Conservation (phyloP, 1,139 yeast species). For the Debaryomycetaceae sp. region DNA sequence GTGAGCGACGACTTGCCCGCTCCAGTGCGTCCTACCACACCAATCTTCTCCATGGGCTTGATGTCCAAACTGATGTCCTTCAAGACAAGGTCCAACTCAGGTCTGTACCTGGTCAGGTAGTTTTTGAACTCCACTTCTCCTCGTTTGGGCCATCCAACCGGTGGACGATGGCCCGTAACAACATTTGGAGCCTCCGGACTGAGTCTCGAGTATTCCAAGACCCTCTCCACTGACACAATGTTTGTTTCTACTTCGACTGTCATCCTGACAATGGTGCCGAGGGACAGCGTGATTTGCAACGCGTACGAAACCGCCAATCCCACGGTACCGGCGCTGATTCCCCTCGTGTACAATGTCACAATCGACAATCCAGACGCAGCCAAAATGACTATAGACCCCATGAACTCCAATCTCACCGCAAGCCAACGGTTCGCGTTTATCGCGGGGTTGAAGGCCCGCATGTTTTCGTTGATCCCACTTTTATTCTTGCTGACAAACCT, state of each 20-base stretch:
- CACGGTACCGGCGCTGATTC: slow-evolving; percentile 61
- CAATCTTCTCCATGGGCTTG: slow-evolving; percentile 62
- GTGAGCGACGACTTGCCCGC: slow-evolving; percentile 78
- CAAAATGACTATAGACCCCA: slow-evolving; percentile 63
- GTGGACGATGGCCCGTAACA: slow-evolving; percentile 12
- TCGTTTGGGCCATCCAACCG: slow-evolving; percentile 54
- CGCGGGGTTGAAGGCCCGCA: slow-evolving; percentile 55
- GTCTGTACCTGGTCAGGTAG: slow-evolving; percentile 56
- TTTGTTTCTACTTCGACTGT: slow-evolving; percentile 73
- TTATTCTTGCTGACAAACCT: slow-evolving; percentile 54
- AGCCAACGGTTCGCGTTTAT: slow-evolving; percentile 70
- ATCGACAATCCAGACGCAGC: slow-evolving; percentile 55
- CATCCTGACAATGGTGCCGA: slow-evolving; percentile 59
- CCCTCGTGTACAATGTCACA: slow-evolving; percentile 17
- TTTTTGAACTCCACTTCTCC: slow-evolving; percentile 56
- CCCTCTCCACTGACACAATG: slow-evolving; percentile 72
- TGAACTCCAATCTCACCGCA: slow-evolving; percentile 60
- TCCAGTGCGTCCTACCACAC: slow-evolving; percentile 85
- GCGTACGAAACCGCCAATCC: slow-evolving; percentile 76
- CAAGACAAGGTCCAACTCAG: slow-evolving; percentile 50
- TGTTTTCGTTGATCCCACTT: slow-evolving; percentile 58
- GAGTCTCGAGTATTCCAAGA: slow-evolving; percentile 64
- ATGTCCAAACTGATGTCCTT: slow-evolving; percentile 48
- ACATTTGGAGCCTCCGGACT: slow-evolving; percentile 52
- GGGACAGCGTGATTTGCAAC: slow-evolving; percentile 54